Evolutionary conservation across 306 rosid species (phyloP), one percentile per base, ranked within the genome.

Genomic region (Vigna hirtella): DNA sequence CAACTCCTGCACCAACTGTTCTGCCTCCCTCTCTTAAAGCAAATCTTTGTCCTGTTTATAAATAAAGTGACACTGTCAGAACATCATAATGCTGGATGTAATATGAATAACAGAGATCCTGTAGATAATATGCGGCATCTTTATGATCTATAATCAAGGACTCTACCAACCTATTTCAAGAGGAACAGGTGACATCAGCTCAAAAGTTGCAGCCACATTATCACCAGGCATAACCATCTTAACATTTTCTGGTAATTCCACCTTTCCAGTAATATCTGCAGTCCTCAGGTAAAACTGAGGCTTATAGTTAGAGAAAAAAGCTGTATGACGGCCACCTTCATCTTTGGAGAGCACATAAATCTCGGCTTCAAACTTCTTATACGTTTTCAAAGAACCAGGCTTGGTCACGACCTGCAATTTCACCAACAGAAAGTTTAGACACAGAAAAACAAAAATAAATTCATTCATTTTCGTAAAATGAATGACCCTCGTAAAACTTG

Each of bases 141-240:
- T 67, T 75, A 51, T 69, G 45, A 20, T 62, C 48, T 20, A 63
- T 70, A 34, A 77, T 71, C 24, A 18, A 71, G 70, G 56, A 72
- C n/a, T 72, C 50, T 65, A 81, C 83, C 11, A 81, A 91, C 97
- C 96, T 69, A 66, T 58, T 90, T 93, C 97, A 63, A 93, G 98
- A 77, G 98, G 98, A 69, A 93, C 92, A 10, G 98, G 90, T 70
- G 68, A 86, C 9, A 93, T 90, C 82, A 93, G 81, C 87, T 91
- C 98, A 85, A 93, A 90, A 81, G 83, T 77, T 72, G 97, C 97
- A 16, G 90, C 81, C 76, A 93, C 96, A 0, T 93, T 91, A 79
- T 93, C 98, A 43, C 96, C 98, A 53, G 97, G 98, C 94, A 93
- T 90, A 80, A 93, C 98, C 97, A 91, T 93, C 88, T 91, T 90